Evolutionary conservation across 306 rosid genomes (phyloP).

Genomic region (Acacia acuminata): DNA sequence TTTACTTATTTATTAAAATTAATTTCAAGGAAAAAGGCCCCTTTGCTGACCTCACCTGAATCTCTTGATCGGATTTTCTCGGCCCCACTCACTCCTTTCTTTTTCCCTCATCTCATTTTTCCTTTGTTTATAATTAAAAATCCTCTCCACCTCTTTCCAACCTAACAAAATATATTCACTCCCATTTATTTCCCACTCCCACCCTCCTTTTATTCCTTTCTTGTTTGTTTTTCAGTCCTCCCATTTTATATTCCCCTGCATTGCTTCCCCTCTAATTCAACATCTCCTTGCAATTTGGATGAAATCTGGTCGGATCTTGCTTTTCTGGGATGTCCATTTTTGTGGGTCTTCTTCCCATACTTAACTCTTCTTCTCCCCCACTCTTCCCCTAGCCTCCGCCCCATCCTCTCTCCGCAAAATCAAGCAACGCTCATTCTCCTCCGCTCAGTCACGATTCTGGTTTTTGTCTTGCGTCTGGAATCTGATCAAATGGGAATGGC

Average conservation of each 20-base stretch:
- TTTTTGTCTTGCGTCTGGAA: constrained; percentile 23
- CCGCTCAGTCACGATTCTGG: background rate
- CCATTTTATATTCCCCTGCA: constrained; percentile 33
- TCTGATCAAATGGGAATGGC: constrained; percentile 72
- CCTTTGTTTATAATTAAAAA: background rate
- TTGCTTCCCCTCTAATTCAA: constrained; percentile 89
- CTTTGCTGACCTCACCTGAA: constrained; percentile 79
- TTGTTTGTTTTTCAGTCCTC: constrained; percentile 5
- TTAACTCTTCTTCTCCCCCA: constrained; percentile 39
- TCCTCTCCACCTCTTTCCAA: constrained; percentile 26
- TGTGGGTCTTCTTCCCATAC: constrained; percentile 69
- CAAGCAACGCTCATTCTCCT: background rate
- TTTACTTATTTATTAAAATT: background rate
- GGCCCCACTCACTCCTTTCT: constrained; percentile 26
- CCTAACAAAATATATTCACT: constrained; percentile 46
- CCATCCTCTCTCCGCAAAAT: background rate
- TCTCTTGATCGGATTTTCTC: constrained; percentile 73
- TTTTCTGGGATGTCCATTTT: constrained; percentile 78
- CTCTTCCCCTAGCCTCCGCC: background rate
- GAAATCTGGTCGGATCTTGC: constrained; percentile 99
- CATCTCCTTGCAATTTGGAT: constrained; percentile 60
- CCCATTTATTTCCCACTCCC: constrained; percentile 26
- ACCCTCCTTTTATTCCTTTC: constrained; percentile 25
- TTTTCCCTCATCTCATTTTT: background rate
- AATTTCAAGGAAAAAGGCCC: background rate